A percentile compares a stretch with the other conserved stretches of the same genome.
Conservation (phyloP, 805 yeast species). For the Huiozyma sinensis region DNA sequence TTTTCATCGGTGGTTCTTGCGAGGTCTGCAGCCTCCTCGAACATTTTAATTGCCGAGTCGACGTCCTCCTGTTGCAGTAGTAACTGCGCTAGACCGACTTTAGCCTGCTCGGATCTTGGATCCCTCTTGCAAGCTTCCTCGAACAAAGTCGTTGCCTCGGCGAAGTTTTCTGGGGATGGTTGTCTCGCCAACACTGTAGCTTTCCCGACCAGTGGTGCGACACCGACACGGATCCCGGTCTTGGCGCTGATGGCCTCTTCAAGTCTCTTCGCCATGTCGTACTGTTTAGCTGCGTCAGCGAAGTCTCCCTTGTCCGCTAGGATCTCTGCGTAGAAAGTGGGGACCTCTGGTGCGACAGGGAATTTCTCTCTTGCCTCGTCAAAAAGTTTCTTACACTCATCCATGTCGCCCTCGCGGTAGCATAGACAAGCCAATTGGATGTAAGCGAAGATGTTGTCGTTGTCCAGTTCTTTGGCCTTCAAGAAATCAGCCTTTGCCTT, state of each 20-base stretch:
- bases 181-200: conserved; percentile 61
- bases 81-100: conserved; percentile 84
- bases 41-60: conserved; percentile 69
- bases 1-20: conserved; percentile 82
- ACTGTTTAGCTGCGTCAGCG: conserved; percentile 66
- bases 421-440: conserved; percentile 89
- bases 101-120: conserved; percentile 81
- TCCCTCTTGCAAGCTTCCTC: conserved; percentile 71
- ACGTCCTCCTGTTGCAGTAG: conserved; percentile 74
- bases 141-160: conserved; percentile 54
- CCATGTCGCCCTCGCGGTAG: conserved; percentile 53
- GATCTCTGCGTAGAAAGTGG: conserved; percentile 92
- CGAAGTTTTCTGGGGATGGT: conserved; percentile 34
- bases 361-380: conserved; percentile 59
- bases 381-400: conserved; percentile 54
- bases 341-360: conserved; percentile 84
- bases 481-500: conserved; percentile 67
- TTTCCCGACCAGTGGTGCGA: conserved; percentile 81
- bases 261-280: conserved; percentile 74
- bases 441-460: conserved; percentile 69
- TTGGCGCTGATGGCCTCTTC: conserved; percentile 36
- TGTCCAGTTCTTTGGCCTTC: conserved; percentile 65
- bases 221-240: conserved; percentile 68
- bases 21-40: conserved; percentile 72
- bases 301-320: conserved; percentile 71